Percentiles rank a stretch among this genome's conserved stretches.
phyloP scores from a whole-genome alignment of 805 yeast genomes.

The Brettanomyces custersianus region DNA sequence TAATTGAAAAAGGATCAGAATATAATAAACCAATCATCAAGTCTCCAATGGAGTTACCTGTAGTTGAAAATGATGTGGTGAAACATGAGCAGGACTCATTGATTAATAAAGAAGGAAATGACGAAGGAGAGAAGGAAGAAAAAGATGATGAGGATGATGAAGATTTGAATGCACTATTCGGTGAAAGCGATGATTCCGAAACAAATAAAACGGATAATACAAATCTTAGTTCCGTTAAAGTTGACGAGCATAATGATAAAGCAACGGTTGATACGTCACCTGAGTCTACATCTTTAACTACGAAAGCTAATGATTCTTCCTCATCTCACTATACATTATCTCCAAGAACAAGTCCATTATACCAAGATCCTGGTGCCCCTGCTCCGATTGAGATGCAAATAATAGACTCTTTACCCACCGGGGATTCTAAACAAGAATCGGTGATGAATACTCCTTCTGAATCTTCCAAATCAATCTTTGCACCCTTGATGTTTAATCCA shows the following conservation, averaged over 20 bases:
- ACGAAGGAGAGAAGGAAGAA: not conserved
- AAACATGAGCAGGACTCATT: not conserved
- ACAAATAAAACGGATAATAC: slow-evolving; percentile 4
- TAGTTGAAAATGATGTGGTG: not conserved
- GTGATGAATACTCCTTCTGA: not conserved
- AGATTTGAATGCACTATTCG: slow-evolving; percentile 3
- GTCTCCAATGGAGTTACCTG: not conserved
- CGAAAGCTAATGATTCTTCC: too few relatives aligned
- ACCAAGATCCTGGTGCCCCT: slow-evolving; percentile 82
- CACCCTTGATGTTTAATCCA: slow-evolving; percentile 78
- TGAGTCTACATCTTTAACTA: slow-evolving; percentile 2
- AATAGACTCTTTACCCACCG: slow-evolving; percentile 25
- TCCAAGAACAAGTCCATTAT: slow-evolving; percentile 44
- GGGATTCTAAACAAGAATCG: slow-evolving; percentile 9
- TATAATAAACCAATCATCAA: too few relatives aligned
- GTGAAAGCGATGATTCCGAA: not conserved
- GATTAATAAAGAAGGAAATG: not conserved
- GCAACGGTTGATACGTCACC: slow-evolving; percentile 8
- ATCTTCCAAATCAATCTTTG: slow-evolving; percentile 61
- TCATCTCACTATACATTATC: slow-evolving; percentile 7
- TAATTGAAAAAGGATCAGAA: not conserved
- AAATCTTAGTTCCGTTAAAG: slow-evolving; percentile 1
- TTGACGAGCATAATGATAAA: slow-evolving; percentile 3
- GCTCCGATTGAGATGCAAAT: slow-evolving; percentile 51
- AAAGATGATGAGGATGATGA: slow-evolving; percentile 7